Evolutionary conservation across 345 rosid species (phyloP).

Genomic region (Eucalyptus decipiens): DNA sequence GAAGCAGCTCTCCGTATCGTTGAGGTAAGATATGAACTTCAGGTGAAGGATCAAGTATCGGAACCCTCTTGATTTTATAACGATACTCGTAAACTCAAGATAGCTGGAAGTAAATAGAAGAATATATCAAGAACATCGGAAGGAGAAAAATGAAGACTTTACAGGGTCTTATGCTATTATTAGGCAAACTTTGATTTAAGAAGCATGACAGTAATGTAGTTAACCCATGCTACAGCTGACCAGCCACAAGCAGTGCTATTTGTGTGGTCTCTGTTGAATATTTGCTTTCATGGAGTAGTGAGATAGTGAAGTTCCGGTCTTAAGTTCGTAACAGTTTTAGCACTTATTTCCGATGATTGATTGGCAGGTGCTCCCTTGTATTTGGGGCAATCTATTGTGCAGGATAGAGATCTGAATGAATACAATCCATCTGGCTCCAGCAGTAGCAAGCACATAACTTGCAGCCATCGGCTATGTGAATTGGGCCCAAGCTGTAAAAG

Average conservation of each 20-base stretch:
- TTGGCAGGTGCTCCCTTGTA: constrained; percentile 97
- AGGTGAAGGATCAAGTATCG: neutral
- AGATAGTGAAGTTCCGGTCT: neutral
- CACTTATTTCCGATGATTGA: constrained; percentile 89
- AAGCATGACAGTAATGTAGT: neutral
- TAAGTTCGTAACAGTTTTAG: constrained; percentile 45
- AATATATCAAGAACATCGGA: neutral
- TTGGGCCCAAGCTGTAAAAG: constrained; percentile 37
- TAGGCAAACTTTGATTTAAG: neutral
- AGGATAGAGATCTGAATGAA: constrained; percentile 78
- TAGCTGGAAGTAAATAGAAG: neutral
- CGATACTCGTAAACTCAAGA: neutral
- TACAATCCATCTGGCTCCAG: constrained; percentile 63
- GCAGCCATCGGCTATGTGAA: constrained; percentile 66
- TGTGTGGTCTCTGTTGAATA: neutral
- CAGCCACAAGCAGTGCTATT: neutral
- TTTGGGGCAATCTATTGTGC: constrained; percentile 94
- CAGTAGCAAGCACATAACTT: constrained; percentile 58
- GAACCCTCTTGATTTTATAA: neutral
- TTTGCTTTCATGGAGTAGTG: neutral
- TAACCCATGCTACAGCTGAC: neutral
- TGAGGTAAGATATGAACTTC: neutral
- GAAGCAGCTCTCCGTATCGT: neutral
- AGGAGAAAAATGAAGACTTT: neutral
- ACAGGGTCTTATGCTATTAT: neutral